Base-by-base conservation (phyloP, 1,284 basidiomycete species). In the Phylloboletellus chloephorus region DNA sequence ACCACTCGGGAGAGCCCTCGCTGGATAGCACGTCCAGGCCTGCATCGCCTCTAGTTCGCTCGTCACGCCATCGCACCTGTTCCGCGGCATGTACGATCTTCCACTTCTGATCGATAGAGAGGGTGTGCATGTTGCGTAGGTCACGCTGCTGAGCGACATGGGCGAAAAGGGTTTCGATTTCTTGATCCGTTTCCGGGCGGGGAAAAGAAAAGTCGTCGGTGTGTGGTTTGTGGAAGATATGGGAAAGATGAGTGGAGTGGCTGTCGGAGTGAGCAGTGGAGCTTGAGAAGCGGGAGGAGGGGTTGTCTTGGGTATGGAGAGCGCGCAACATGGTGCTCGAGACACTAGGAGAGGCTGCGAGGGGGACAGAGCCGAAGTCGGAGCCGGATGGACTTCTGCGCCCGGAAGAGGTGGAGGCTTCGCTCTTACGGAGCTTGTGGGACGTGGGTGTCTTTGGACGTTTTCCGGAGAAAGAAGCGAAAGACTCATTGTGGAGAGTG, bases 61-160 rank as follows among this genome's bases (percentile, higher is more conserved):
- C 80, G 37, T 85, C 80, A 53, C 79, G 82, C 80, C 83, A 91
- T 30, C 86, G 78, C 43, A 86, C 74, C 41, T 86, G 82, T 54
- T 87, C 84, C 53, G 90, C 86, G 50, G 82, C 90, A 61, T 87
- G 79, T 8, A 98, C 87, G 57, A 98, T 80, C 48, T 76, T 74
- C 94, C 94, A 98, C 65, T 97, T 98, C 61, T 91, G 91, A 37
- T 93, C 87, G 21, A 86, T 73, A 1, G 78, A 59, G 20, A 93
- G 67, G 32, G 71, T 68, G 1, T 76, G 74, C 31, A 84, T 61
- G 16, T 76, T 75, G 15, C 67, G 74, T 8, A 89, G 61, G 51
- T 79, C 82, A 30, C 86, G 76, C 38, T 76, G 80, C 36, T 75
- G 72, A 50, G 79, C 75, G 38, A 94, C 76, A 41, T 79, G 76